phyloP scores from a whole-genome alignment of 176 grass and related monocot genomes.

The Stipa capillata region DNA sequence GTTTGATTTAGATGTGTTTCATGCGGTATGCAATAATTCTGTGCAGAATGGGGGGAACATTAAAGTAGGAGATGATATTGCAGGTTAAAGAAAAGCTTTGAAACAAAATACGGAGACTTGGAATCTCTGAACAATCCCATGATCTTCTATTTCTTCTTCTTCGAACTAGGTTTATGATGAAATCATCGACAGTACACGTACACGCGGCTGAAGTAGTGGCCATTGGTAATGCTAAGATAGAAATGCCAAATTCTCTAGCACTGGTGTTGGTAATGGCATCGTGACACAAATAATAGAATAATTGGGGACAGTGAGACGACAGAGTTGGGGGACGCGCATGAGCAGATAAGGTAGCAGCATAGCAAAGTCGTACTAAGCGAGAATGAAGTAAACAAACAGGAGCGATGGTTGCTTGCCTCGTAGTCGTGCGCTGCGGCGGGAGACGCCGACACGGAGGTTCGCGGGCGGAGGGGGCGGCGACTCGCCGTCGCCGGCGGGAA shows the following conservation, averaged over 20 bases:
- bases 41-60: neutral
- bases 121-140: neutral
- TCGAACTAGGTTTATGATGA: neutral
- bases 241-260: neutral
- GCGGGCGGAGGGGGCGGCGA: neutral
- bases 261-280: neutral
- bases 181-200: neutral
- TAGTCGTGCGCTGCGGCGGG: conserved; percentile 19
- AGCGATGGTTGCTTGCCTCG: conserved; percentile 25
- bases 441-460: conserved; percentile 20
- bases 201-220: no score
- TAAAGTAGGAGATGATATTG: neutral
- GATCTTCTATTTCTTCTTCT: no score
- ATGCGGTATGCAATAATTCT: neutral
- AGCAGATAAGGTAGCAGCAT: conserved; percentile 11
- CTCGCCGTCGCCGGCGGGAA: neutral
- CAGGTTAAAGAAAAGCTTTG: neutral
- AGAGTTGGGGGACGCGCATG: neutral
- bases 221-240: neutral
- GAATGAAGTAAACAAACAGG: neutral
- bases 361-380: no score
- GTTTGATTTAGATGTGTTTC: neutral
- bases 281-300: neutral
- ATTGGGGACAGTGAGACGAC: neutral
- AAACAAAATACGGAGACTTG: neutral